Percentiles rank a stretch among this genome's conserved stretches.
phyloP scores from a whole-genome alignment of 2,329 filamentous ascomycete genomes.

The Claviceps citrina region DNA sequence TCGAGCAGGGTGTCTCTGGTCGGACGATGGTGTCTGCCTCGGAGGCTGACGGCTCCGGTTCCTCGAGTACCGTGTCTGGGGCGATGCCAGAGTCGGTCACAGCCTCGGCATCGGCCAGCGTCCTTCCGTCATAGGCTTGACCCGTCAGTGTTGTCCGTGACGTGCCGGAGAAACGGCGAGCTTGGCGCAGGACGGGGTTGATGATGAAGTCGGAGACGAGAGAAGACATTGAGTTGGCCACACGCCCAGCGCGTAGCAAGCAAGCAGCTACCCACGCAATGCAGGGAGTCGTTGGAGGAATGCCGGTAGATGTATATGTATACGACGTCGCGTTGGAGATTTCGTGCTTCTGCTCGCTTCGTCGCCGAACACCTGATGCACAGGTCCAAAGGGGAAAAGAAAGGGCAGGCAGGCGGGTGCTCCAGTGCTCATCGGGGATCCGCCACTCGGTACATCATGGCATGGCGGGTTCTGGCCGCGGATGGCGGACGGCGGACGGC shows the following conservation, averaged over 20 bases:
- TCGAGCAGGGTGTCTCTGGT: constrained; percentile 13
- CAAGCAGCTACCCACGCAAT: constrained; percentile 1
- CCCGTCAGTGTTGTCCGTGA: constrained; percentile 24
- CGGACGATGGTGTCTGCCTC: constrained; percentile 7
- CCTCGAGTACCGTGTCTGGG: constrained; percentile 7
- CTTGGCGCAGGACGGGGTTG: constrained; percentile 50
- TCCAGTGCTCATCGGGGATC: no score
- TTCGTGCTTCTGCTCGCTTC: no score
- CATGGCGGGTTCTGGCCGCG: no score
- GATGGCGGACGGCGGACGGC: neutral
- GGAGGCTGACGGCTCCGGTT: neutral
- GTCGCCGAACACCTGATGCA: neutral
- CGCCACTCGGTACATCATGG: no score
- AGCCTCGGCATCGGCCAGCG: constrained; percentile 10
- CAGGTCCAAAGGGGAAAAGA: neutral
- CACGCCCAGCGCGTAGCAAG: neutral
- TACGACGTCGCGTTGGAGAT: no score
- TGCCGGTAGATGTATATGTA: neutral
- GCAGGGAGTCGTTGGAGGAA: neutral
- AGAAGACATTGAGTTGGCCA: constrained; percentile 36
- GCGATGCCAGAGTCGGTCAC: constrained; percentile 15
- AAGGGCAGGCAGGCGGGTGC: neutral
- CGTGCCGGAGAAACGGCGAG: constrained; percentile 44
- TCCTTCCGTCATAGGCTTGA: constrained; percentile 16
- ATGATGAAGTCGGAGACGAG: constrained; percentile 50